Evolutionary conservation across 352 stramenopile genomes (phyloP), one percentile per base, ranked within the genome.

Genomic region (Globisporangium heterothallicum): DNA sequence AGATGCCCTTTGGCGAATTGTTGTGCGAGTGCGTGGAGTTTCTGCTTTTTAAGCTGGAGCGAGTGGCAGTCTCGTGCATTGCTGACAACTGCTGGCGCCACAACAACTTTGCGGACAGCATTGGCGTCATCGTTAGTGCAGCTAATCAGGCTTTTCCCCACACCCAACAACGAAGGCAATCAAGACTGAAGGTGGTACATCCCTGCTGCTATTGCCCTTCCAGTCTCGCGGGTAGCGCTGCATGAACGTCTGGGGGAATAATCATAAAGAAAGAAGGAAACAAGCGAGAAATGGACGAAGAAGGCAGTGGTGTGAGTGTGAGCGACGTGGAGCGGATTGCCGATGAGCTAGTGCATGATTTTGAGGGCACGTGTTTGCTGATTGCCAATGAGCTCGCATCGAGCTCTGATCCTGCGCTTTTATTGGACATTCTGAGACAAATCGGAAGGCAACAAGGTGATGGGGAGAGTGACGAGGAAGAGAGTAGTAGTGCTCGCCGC

Each of bases 261-360:
- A 14, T n/a, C 18, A 26, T 8, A 24, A n/a, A 6, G 19, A 29
- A 22, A 32, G 43, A 35, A n/a, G 16, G 46, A 34, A 32, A 10
- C 4, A n/a, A 13, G 10, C 6, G 21, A 35, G 38, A 25, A n/a
- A 62, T 48, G 56, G 51, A 54, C 12, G 52, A 61, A 49, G 46
- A 36, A 6, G 30, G 29, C 22, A 43, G 5, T 25, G 18, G 7
- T 13, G 38, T 38, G 38, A 45, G 44, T 10, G 48, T 61, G 2
- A 64, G 45, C n/a, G 34, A 57, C 12, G 44, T 70, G 21, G 48
- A 40, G 24, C 57, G 56, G 1, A 58, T 77, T 26, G 61, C 55
- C 2, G 63, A 64, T 3, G 74, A 74, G 13, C 51, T 92, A 18
- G 49, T 60, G 19, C 49, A 42, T 3, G 70, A 92, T 56, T 84